Conservation (phyloP, 768 basidiomycete species). For the Kondoa subrosea region DNA sequence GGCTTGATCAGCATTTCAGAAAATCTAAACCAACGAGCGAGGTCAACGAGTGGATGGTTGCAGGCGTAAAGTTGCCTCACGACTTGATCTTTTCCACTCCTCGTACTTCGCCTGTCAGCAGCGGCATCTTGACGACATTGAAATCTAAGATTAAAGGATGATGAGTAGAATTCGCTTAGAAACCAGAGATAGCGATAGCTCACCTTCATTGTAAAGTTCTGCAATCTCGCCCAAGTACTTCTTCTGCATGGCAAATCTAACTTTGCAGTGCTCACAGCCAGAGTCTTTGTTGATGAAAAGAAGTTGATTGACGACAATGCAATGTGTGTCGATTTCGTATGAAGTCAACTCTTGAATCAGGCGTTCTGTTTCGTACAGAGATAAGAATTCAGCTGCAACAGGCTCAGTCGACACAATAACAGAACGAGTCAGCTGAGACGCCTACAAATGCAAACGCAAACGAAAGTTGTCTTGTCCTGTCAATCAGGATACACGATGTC, state of each 20-base stretch:
- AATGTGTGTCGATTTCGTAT: constrained; percentile 87
- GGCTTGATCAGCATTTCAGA: constrained; percentile 24
- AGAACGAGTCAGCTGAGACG: too few relatives aligned
- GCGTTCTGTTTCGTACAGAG: constrained; percentile 94
- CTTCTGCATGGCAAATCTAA: constrained; percentile 88
- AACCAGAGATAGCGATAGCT: constrained; percentile 84
- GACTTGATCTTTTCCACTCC: constrained; percentile 78
- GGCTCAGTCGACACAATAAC: too few relatives aligned
- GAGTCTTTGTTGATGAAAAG: constrained; percentile 82
- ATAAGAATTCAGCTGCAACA: constrained; percentile 80
- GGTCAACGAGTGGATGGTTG: too few relatives aligned
- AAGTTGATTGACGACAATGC: constrained; percentile 95
- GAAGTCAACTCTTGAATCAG: constrained; percentile 49
- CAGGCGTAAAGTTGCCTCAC: constrained; percentile 17
- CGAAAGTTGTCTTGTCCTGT: constrained; percentile 85
- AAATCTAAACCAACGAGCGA: constrained; percentile 20
- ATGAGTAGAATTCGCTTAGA: constrained; percentile 90
- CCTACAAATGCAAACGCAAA: constrained; percentile 48
- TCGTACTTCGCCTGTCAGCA: constrained; percentile 90
- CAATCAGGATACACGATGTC: not conserved
- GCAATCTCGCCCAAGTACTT: constrained; percentile 92
- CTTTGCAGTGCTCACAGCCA: constrained; percentile 86
- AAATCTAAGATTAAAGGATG: too few relatives aligned
- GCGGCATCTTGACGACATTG: constrained; percentile 82
- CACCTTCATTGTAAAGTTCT: constrained; percentile 57